Evolutionary conservation across 2,329 filamentous ascomycete species (phyloP), one percentile per base, ranked within the genome.

Genomic region (Epichloe hybrida): DNA sequence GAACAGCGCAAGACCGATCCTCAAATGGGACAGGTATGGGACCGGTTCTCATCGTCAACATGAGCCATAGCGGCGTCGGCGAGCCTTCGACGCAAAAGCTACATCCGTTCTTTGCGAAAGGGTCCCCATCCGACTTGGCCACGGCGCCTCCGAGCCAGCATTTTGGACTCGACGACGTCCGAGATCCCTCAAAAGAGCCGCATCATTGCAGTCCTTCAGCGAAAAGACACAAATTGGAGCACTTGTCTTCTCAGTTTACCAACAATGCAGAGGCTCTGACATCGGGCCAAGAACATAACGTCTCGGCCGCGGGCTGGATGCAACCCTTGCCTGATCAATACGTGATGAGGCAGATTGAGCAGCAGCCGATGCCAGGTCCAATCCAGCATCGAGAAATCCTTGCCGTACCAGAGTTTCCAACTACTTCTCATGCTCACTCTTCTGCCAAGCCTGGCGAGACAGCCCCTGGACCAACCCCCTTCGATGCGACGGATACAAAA

Each of bases 41-140:
- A 63, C 63, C 69, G 41, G 59, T 69, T 42, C 57, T 68, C 52
- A 61, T 71, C 50, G 64, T 66, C 57, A 67, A 61, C 46, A 79
- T 77, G 75, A 64, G 65, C 55, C 67, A 67, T 50, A 64, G 67
- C 59, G 65, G 61, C 51, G 55, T 64, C 49, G 61, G 58, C 53
- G 67, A 67, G 50, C 59, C 62, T 9, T 54, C 59, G 40, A 57
- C 60, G 23, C 72, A 70, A 58, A 77, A 75, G 55, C 59, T 80
- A 38, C 77, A 80, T 56, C 77, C 77, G 17, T 79, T 80, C 64
- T 80, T 80, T 58, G 59, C 65, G 39, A 66, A 64, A 51, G 51
- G 45, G 5, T 52, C 61, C 44, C 23, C 51, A 20, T 49, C 52
- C 31, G 53, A 56, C 11, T 36, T 47, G 36, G 31, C 52, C 35